Base-by-base conservation (phyloP, 768 basidiomycete genomes). In the Aureoboletus auriporus region DNA sequence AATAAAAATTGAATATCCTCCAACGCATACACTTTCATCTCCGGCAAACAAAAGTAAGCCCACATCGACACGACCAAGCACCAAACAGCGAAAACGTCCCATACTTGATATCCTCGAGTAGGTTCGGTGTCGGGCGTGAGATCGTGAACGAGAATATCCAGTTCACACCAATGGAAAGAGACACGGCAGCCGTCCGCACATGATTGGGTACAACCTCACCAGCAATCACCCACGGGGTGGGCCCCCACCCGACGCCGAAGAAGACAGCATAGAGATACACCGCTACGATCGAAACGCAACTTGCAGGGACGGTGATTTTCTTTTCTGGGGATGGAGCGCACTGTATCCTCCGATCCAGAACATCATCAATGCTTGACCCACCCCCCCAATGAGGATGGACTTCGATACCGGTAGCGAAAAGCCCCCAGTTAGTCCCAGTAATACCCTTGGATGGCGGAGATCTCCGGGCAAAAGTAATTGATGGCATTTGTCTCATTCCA, bases 401-500 rank as follows among this genome's bases (percentile, higher is more conserved):
- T 55, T 64, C 53, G 51, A 64, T 54, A 50, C 79, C 79, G 6
- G 79, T 79, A 5, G 78, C 78, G 34, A 80, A 71, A 8, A 81
- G 64, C 14, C 67, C 71, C 4, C 74, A 62, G 6, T 56, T 69
- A 23, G 66, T 72, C 5, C 74, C 72, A 1, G 64, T 67, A 17
- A 79, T 71, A 2, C 79, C 79, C 13, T 80, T 64, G 31, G 62
- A 62, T 4, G 70, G n/a, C 70, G 52, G 80, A 80, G 51, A 80
- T 75, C 34, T 71, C 57, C 0, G 78, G 79, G 53, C 73, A 73
- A 50, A 72, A 81, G 54, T 80, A 80, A 56, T 78, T 78, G 56
- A 80, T 75, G 3, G 76, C 71, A 52, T 80, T 79, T 12, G 75
- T 75, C 11, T 79, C 79, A 0, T 75, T 78, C 71, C 75, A 76